Evolutionary conservation across 495 filamentous ascomycete genomes (phyloP), one percentile per base, ranked within the genome.

Genomic region (Penicillium verhagenii): DNA sequence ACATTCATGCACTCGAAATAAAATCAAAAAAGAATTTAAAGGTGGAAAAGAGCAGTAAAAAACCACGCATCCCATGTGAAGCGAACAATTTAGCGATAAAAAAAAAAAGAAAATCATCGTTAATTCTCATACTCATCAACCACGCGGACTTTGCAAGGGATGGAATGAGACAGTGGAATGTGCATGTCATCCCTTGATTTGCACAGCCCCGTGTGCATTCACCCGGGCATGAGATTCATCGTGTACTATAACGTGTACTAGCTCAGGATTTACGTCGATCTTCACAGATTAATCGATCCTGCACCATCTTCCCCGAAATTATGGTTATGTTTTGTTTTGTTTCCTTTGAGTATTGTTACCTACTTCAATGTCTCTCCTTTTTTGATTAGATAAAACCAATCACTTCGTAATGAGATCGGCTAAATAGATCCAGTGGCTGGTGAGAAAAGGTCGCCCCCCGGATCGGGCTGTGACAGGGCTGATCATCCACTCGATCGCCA

Each of bases 141-240:
- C 35, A 39, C 37, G 37, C 37, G 37, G 28, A 6, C 28, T 13
- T 31, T 31, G 13, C 37, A 5, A 39, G 37, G 37, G n/a, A n/a
- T n/a, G 37, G 35, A 44, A 13, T 21, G 16, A 43, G 39, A 43
- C 39, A 43, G 23, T 57, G 55, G 63, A 66, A 66, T 66, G 64
- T 52, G 53, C 52, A 57, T 62, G 53, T 60, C 57, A 67, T 65
- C 61, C 61, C 61, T 65, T 67, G 61, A 63, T 35, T 67, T 67
- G 59, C 64, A 64, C 64, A 54, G 64, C 64, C 64, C 61, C 63
- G 26, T 47, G n/a, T 19, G 20, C 13, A 37, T 52, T 42, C 33
- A 52, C 49, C 49, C 49, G 38, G 60, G 60, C 24, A 23, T 43
- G n/a, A n/a, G n/a, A n/a, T n/a, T n/a, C n/a, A 57, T 53, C 49